phyloP scores from a whole-genome alignment of 2,329 filamentous ascomycete species.

The Nectriaceae sp. region DNA sequence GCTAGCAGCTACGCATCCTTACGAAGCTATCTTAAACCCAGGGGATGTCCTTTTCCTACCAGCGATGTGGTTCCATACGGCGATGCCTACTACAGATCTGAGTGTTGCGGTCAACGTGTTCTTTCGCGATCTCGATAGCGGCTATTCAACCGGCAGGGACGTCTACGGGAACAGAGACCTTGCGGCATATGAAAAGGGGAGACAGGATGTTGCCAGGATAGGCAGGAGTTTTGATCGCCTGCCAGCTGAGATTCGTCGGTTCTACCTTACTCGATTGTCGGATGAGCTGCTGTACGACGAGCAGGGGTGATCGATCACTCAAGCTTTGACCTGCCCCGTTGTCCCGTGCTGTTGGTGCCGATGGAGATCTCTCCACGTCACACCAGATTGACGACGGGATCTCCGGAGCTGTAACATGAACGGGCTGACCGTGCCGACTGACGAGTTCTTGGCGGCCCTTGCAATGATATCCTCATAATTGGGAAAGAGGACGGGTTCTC shows the following conservation, averaged over 20 bases:
- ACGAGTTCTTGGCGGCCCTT: too few relatives aligned
- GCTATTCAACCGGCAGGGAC: constrained; percentile 75
- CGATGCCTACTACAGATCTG: constrained; percentile 55
- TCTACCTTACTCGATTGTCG: constrained; percentile 74
- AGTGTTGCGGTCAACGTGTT: constrained; percentile 90
- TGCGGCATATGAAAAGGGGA: constrained; percentile 79
- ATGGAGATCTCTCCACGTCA: too few relatives aligned
- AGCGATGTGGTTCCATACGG: constrained; percentile 81
- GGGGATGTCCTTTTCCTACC: constrained; percentile 83
- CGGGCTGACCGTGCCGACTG: too few relatives aligned
- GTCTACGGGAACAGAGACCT: constrained; percentile 89
- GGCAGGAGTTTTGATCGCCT: constrained; percentile 63
- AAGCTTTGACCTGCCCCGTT: background rate
- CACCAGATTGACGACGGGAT: too few relatives aligned
- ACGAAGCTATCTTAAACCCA: constrained; percentile 65
- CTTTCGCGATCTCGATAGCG: constrained; percentile 69
- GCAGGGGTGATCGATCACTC: constrained; percentile 11
- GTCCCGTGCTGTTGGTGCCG: too few relatives aligned
- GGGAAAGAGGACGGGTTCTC: too few relatives aligned
- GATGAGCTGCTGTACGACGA: constrained; percentile 57
- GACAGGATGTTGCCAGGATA: constrained; percentile 71
- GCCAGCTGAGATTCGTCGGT: constrained; percentile 66
- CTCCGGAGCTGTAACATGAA: too few relatives aligned
- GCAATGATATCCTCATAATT: too few relatives aligned
- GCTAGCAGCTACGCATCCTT: constrained; percentile 57